Evolutionary conservation across 306 rosid species (phyloP).

Genomic region (Castanea sativa): DNA sequence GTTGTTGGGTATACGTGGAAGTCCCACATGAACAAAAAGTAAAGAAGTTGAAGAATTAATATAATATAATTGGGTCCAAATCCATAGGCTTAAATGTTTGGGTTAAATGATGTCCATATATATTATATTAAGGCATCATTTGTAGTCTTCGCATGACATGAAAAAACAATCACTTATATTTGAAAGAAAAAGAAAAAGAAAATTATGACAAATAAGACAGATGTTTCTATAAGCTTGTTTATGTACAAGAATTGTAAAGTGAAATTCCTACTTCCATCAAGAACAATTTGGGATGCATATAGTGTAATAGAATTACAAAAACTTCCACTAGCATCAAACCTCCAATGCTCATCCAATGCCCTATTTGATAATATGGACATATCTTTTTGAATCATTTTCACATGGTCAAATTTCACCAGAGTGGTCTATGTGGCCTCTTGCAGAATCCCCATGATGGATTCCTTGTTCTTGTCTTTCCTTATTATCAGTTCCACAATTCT

Average conservation of each 20-base stretch:
- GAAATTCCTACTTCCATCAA: not conserved
- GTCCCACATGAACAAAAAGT: too few relatives aligned
- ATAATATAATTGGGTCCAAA: too few relatives aligned
- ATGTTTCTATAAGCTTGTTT: constrained; percentile 21
- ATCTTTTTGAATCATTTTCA: not conserved
- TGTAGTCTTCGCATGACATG: too few relatives aligned
- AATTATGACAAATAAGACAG: constrained; percentile 19
- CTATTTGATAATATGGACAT: constrained; percentile 18
- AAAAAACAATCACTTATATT: not conserved
- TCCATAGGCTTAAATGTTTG: too few relatives aligned
- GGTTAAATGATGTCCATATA: too few relatives aligned
- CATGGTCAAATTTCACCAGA: not conserved
- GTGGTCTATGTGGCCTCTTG: constrained; percentile 8
- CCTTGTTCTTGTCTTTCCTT: not conserved
- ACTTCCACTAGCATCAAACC: not conserved
- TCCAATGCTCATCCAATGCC: constrained; percentile 15
- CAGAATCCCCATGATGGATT: not conserved
- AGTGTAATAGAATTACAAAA: constrained; percentile 6
- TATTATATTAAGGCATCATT: too few relatives aligned
- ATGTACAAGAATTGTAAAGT: constrained; percentile 35
- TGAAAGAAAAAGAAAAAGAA: not conserved
- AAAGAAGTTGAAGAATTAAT: too few relatives aligned
- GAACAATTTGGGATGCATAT: not conserved
- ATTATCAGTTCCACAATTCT: not conserved
- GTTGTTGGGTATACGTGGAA: too few relatives aligned